Conservation (phyloP, 306 rosid genomes). For the Rubus parviflorus region DNA sequence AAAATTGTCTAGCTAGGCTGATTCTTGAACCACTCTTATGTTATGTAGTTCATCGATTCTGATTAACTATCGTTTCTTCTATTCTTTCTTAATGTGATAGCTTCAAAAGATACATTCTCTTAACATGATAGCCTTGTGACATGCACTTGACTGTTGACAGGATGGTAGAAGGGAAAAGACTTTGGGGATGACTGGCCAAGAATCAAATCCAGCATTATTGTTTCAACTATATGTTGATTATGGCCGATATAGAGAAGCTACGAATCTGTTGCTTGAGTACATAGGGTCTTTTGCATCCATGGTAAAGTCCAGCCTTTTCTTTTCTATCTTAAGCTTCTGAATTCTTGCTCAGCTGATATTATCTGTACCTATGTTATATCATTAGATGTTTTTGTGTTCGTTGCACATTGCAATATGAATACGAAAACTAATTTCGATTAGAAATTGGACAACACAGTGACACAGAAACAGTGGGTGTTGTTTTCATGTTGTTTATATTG, state of each 20-base stretch:
- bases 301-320: slow-evolving; percentile 44
- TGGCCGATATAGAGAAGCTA: slow-evolving; percentile 87
- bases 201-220: slow-evolving; percentile 78
- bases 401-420: neutral
- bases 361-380: neutral
- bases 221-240: slow-evolving; percentile 79
- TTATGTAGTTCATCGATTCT: no score
- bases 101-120: neutral
- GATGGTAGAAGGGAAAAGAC: slow-evolving; percentile 59
- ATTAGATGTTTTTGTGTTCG: neutral
- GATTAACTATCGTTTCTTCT: neutral
- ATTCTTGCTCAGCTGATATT: neutral
- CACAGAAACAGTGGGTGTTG: neutral
- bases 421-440: no score
- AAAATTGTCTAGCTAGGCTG: neutral
- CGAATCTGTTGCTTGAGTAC: slow-evolving; percentile 73
- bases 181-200: slow-evolving; percentile 82
- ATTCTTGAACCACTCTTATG: no score
- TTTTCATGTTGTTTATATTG: neutral
- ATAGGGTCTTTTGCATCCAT: slow-evolving; percentile 65
- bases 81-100: neutral
- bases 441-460: neutral
- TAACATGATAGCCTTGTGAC: slow-evolving; percentile 1
- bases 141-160: slow-evolving; percentile 51
- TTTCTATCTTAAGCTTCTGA: slow-evolving; percentile 13